A percentile compares a stretch with the other conserved stretches of the same genome.
Evolutionary conservation across 2,329 filamentous ascomycete genomes (phyloP).

Genomic region (Xylariaceae sp.): DNA sequence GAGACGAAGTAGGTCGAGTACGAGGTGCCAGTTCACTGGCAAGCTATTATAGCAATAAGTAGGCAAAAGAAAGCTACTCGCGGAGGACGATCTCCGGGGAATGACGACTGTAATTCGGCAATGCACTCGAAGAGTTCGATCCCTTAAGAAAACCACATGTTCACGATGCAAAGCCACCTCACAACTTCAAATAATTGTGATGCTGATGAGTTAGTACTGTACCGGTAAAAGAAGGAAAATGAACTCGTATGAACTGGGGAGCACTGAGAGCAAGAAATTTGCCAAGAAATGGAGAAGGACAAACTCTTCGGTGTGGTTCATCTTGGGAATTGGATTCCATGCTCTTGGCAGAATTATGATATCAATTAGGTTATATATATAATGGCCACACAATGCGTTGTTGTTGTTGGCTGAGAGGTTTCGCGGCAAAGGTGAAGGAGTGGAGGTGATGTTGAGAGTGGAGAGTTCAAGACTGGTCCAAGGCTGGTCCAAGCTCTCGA

Average conservation of each 20-base stretch:
- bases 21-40: slow-evolving; percentile 1
- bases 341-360: too few relatives aligned
- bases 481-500: too few relatives aligned
- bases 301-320: too few relatives aligned
- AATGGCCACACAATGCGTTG: neutral
- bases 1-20: slow-evolving; percentile 7
- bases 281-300: too few relatives aligned
- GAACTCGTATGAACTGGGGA: too few relatives aligned
- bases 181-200: neutral
- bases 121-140: neutral
- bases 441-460: slow-evolving; percentile 4
- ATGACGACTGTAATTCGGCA: slow-evolving; percentile 9
- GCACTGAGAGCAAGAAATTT: too few relatives aligned
- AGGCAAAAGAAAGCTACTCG: slow-evolving; percentile 13
- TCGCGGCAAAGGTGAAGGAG: slow-evolving; percentile 2
- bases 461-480: slow-evolving; percentile 15
- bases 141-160: neutral
- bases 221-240: too few relatives aligned
- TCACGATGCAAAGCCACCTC: slow-evolving; percentile 11
- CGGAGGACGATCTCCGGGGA: slow-evolving; percentile 25
- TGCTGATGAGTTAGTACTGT: too few relatives aligned
- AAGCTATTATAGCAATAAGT: slow-evolving; percentile 6
- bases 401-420: neutral
- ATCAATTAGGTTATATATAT: too few relatives aligned
- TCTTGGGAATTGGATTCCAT: too few relatives aligned